Conservation (phyloP, 2,329 filamentous ascomycete species). For the Phyllosticta ampelicida region DNA sequence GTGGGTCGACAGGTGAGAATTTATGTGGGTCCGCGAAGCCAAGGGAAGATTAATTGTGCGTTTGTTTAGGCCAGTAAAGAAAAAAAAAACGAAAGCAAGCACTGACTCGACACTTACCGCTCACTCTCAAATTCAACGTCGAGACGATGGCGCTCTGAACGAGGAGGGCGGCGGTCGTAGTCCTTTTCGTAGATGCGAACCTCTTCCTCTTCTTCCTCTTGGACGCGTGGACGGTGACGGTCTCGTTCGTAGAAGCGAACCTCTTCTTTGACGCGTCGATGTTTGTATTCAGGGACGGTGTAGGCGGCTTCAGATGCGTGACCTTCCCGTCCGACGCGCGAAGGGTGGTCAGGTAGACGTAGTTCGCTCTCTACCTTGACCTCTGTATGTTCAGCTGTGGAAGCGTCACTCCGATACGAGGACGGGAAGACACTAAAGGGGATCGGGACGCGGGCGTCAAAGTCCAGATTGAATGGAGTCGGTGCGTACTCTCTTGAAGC, state of each 20-base stretch:
- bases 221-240: slow-evolving; percentile 52
- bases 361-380: slow-evolving; percentile 85
- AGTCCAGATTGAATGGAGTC: slow-evolving; percentile 97
- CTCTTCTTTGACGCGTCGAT: slow-evolving; percentile 69
- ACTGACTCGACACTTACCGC: slow-evolving; percentile 13
- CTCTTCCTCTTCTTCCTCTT: slow-evolving; percentile 20
- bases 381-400: slow-evolving; percentile 50
- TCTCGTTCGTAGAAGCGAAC: slow-evolving; percentile 74
- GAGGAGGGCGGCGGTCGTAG: slow-evolving; percentile 1
- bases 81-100: background rate
- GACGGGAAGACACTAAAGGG: slow-evolving; percentile 99
- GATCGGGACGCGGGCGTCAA: slow-evolving; percentile 98
- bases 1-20: slow-evolving; percentile 13
- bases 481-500: slow-evolving; percentile 61
- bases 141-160: slow-evolving; percentile 11
- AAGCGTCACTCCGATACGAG: slow-evolving; percentile 73
- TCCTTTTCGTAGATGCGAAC: slow-evolving; percentile 23
- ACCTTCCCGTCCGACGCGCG: slow-evolving; percentile 97
- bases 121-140: slow-evolving; percentile 20
- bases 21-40: background rate
- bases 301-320: slow-evolving; percentile 43
- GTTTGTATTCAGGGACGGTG: slow-evolving; percentile 36
- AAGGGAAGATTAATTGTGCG: slow-evolving; percentile 4
- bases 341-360: slow-evolving; percentile 58
- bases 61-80: slow-evolving; percentile 16